Percentiles rank a stretch among this genome's conserved stretches.
Conservation (phyloP, 306 rosid species). For the Phaseolus lunatus region DNA sequence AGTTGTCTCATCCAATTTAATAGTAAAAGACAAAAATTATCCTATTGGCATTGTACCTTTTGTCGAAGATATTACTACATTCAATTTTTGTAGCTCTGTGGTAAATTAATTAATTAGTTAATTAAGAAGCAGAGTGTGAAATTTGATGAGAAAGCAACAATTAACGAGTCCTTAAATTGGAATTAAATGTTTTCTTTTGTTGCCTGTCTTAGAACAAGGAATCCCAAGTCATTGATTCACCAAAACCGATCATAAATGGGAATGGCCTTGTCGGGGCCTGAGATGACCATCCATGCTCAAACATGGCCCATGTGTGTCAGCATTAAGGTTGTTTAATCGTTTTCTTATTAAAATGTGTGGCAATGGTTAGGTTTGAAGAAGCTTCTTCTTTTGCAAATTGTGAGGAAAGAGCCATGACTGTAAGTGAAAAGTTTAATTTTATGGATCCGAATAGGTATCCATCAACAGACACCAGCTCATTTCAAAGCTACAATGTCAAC, state of each 20-base stretch:
- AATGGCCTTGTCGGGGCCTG: conserved; percentile 39
- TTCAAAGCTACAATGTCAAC: conserved; percentile 47
- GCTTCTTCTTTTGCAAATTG: neutral
- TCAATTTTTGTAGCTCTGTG: neutral
- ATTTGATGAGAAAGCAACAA: neutral
- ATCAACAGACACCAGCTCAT: conserved; percentile 62
- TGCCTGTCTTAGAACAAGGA: conserved; percentile 1
- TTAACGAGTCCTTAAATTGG: neutral
- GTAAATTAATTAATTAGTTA: neutral
- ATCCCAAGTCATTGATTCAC: conserved; percentile 37
- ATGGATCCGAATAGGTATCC: conserved; percentile 46
- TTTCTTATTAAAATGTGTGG: conserved; percentile 38
- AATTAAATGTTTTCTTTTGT: conserved; percentile 4
- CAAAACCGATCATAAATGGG: conserved; percentile 26
- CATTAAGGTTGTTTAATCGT: conserved; percentile 40
- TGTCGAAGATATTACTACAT: neutral
- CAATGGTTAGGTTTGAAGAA: conserved; percentile 17
- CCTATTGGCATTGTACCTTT: no score
- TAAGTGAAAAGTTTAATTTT: neutral
- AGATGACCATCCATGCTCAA: conserved; percentile 2
- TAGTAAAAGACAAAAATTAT: no score
- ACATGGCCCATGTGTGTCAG: conserved; percentile 48
- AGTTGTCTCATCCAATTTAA: no score
- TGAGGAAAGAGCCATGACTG: conserved; percentile 3
- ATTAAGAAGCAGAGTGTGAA: neutral